phyloP scores from a whole-genome alignment of 2,329 filamentous ascomycete genomes.

The Cryphonectria parasitica region DNA sequence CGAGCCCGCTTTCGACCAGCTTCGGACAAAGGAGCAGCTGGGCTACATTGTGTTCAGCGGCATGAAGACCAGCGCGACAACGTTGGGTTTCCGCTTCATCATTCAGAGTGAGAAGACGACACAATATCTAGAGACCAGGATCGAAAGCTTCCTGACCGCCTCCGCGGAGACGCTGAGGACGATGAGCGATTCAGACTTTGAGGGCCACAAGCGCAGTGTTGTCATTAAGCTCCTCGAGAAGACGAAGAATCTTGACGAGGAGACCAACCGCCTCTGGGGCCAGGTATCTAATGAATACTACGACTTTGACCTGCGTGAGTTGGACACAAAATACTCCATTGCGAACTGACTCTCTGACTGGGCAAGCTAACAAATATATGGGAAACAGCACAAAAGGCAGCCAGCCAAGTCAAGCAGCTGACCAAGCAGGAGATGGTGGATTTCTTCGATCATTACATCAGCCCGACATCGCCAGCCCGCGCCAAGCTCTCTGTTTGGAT shows the following conservation, averaged over 20 bases:
- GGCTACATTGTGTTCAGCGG: constrained; percentile 96
- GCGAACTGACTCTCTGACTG: not conserved
- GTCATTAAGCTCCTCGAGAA: constrained; percentile 88
- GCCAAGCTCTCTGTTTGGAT: constrained; percentile 88
- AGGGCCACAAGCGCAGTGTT: constrained; percentile 86
- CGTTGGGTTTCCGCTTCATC: constrained; percentile 83
- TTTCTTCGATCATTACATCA: constrained; percentile 78
- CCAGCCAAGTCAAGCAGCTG: constrained; percentile 71
- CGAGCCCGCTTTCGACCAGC: constrained; percentile 91
- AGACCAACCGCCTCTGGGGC: constrained; percentile 80
- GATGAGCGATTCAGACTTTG: constrained; percentile 85
- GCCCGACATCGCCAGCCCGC: constrained; percentile 71
- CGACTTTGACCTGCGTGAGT: constrained; percentile 83
- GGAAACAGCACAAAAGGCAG: constrained; percentile 40
- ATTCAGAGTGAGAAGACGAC: constrained; percentile 91
- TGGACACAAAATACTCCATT: constrained; percentile 28
- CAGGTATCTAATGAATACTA: constrained; percentile 86
- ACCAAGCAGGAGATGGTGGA: constrained; percentile 79
- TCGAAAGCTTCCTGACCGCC: constrained; percentile 78
- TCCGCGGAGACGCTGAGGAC: constrained; percentile 69
- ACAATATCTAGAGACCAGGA: constrained; percentile 82
- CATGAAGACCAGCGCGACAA: constrained; percentile 71
- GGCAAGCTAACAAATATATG: constrained; percentile 8
- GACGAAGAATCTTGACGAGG: constrained; percentile 86
- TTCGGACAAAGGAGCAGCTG: constrained; percentile 95